Conservation (phyloP, 2,329 filamentous ascomycete genomes). For the Westerdykella aurantiaca region DNA sequence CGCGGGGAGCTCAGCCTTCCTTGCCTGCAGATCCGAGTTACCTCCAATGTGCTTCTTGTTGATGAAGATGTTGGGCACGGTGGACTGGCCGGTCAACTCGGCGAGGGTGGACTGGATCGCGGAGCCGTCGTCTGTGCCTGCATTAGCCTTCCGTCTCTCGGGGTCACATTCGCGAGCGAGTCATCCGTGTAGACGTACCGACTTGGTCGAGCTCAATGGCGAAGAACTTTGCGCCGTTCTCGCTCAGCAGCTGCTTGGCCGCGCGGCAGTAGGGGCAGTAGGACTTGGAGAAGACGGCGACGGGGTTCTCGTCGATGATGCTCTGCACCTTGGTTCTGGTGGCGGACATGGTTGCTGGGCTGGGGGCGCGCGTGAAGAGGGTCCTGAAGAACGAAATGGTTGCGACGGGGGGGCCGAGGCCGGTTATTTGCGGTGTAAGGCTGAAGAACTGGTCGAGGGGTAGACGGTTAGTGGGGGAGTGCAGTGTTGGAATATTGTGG, state of each 20-base stretch:
- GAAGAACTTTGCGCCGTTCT: conserved; percentile 65
- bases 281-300: conserved; percentile 94
- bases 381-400: conserved; percentile 64
- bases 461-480: background rate
- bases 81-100: conserved; percentile 75
- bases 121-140: conserved; percentile 63
- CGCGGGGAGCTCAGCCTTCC: conserved; percentile 56
- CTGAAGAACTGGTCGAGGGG: background rate
- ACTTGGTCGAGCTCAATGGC: conserved; percentile 79
- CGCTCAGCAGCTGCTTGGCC: conserved; percentile 68
- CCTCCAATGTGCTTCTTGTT: conserved; percentile 86
- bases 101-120: conserved; percentile 78
- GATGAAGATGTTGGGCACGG: conserved; percentile 96
- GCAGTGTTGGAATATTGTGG: background rate
- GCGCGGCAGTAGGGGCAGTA: conserved; percentile 90
- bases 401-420: conserved; percentile 20
- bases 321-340: conserved; percentile 76
- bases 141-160: conserved; percentile 14
- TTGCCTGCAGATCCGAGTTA: conserved; percentile 79
- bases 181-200: conserved; percentile 50
- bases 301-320: conserved; percentile 84
- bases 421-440: background rate
- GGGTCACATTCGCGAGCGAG: too few relatives aligned
- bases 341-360: conserved; percentile 68
- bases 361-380: conserved; percentile 59